Percentiles rank a stretch among this genome's conserved stretches.
These are phyloP conservation scores for Lablab purpureus DNA, from an alignment of 306 rosid species.

Conservation along the genomic window DNA sequence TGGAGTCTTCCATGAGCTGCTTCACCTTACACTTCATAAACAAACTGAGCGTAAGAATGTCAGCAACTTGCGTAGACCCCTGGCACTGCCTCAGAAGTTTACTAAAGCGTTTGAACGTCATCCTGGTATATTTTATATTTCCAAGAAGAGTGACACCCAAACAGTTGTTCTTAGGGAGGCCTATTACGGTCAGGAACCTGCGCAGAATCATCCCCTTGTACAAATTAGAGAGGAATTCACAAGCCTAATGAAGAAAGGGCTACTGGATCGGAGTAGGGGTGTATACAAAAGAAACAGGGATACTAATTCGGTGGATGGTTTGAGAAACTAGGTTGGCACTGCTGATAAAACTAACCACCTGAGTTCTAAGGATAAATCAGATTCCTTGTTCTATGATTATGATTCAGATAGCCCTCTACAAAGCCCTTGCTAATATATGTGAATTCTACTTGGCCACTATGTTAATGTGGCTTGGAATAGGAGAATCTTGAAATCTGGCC, in stretches of 20 bases:
- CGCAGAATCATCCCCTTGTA: slow-evolving; percentile 69
- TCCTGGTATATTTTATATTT: slow-evolving; percentile 88
- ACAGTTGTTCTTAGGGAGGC: slow-evolving; percentile 85
- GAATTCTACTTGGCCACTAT: neutral
- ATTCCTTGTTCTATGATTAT: slow-evolving; percentile 47
- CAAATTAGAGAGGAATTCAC: slow-evolving; percentile 70
- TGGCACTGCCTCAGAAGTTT: slow-evolving; percentile 84
- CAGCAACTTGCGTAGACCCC: slow-evolving; percentile 81
- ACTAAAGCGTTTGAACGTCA: slow-evolving; percentile 94
- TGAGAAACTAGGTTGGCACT: slow-evolving; percentile 22
- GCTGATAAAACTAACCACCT: slow-evolving; percentile 17
- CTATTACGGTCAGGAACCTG: slow-evolving; percentile 60
- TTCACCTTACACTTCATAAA: slow-evolving; percentile 81
- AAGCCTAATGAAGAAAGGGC: slow-evolving; percentile 60
- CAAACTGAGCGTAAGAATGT: slow-evolving; percentile 86
- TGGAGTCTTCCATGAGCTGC: slow-evolving; percentile 94
- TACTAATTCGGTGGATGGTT: slow-evolving; percentile 37
- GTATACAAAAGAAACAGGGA: slow-evolving; percentile 54
- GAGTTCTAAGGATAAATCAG: slow-evolving; percentile 50
- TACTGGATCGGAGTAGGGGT: slow-evolving; percentile 73
- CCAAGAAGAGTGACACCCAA: slow-evolving; percentile 76
- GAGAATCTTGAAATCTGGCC: slow-evolving; percentile 33
- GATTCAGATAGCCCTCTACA: slow-evolving; percentile 45
- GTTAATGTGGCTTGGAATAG: slow-evolving; percentile 26
- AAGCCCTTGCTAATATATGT: slow-evolving; percentile 36